Evolutionary conservation across 2,329 filamentous ascomycete genomes (phyloP), one percentile per base, ranked within the genome.

Genomic region (Scedosporium apiospermum): DNA sequence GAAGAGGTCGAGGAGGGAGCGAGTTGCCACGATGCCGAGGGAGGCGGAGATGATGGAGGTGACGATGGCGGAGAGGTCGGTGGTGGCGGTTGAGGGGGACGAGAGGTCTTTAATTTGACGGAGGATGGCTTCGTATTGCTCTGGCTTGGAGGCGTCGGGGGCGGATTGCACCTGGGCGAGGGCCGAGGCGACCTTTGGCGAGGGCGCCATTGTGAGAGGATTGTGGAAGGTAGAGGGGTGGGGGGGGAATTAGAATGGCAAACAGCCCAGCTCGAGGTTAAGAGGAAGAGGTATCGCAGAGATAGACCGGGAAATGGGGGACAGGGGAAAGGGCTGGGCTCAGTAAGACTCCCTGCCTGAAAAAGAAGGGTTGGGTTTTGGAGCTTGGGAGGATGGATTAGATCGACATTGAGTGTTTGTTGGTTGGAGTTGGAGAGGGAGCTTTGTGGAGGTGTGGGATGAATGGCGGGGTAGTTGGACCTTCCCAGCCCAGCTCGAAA

Each of bases 21-120:
- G 85, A 4, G 89, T 86, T 34, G 87, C 81, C n/a, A 95, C 89
- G 68, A 93, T 87, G 69, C 89, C 89, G 62, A 93, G 81, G 23
- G 81, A 81, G 68, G 90, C 86, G 66, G 78, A 80, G 66, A 93
- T 84, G 61, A 93, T 81, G 59, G 82, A 84, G 68, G 87, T 82
- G 62, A 87, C 79, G 67, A 90, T 87, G 69, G 84, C 84, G 64
- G 84, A 85, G 64, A 93, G 80, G 73, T 93, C 86, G 64, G 81
- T 69, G 53, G 69, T 66, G 49, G 75, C 70, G 30, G 73, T 76
- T 38, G 70, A 41, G 1, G 77, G 75, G 4, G 77, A 71, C 14
- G 78, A 78, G 60, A 76, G 66, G 18, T 67, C 69, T 66, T 75
- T 73, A 68, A 82, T 71, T 65, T 77, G 73, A 63, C 71, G 66